These are phyloP conservation scores for Fusarium secorum DNA, from an alignment of 2,329 filamentous ascomycete genomes.

Conservation along the genomic window DNA sequence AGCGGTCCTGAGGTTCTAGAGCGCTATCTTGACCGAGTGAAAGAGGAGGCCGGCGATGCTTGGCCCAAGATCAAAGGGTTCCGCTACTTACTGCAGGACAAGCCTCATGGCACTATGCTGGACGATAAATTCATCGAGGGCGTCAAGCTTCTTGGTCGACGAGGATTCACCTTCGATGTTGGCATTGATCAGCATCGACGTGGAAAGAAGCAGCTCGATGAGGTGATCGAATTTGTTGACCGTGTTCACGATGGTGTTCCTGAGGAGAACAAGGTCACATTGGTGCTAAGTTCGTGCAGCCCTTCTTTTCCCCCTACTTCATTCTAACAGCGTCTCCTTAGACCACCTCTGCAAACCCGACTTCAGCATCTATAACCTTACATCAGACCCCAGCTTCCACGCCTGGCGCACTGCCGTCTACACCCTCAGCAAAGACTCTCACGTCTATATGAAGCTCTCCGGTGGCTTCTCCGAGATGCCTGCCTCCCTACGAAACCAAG, in stretches of 20 bases:
- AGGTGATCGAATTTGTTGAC: slow-evolving; percentile 74
- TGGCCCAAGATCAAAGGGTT: slow-evolving; percentile 80
- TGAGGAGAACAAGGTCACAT: slow-evolving; percentile 66
- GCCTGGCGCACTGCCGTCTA: slow-evolving; percentile 76
- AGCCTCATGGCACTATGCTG: slow-evolving; percentile 71
- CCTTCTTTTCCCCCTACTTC: neutral
- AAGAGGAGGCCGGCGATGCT: slow-evolving; percentile 67
- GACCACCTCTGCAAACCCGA: slow-evolving; percentile 93
- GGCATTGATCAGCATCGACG: slow-evolving; percentile 83
- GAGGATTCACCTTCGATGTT: slow-evolving; percentile 78
- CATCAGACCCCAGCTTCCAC: slow-evolving; percentile 65
- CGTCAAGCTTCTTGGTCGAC: slow-evolving; percentile 69
- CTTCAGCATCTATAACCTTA: slow-evolving; percentile 67
- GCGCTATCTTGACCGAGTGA: slow-evolving; percentile 69
- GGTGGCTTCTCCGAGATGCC: slow-evolving; percentile 84
- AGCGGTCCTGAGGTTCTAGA: slow-evolving; percentile 67
- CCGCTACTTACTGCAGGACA: slow-evolving; percentile 83
- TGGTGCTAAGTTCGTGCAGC: slow-evolving; percentile 71
- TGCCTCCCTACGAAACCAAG: slow-evolving; percentile 56
- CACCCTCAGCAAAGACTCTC: slow-evolving; percentile 68
- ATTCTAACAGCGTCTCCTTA: slow-evolving; percentile 47
- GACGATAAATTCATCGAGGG: slow-evolving; percentile 69
- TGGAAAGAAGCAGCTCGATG: slow-evolving; percentile 76
- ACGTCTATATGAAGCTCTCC: slow-evolving; percentile 90
- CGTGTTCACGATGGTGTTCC: slow-evolving; percentile 68